Evolutionary conservation across 208 protist genomes (phyloP), one percentile per base, ranked within the genome.

Genomic region (Trypanosoma avium): DNA sequence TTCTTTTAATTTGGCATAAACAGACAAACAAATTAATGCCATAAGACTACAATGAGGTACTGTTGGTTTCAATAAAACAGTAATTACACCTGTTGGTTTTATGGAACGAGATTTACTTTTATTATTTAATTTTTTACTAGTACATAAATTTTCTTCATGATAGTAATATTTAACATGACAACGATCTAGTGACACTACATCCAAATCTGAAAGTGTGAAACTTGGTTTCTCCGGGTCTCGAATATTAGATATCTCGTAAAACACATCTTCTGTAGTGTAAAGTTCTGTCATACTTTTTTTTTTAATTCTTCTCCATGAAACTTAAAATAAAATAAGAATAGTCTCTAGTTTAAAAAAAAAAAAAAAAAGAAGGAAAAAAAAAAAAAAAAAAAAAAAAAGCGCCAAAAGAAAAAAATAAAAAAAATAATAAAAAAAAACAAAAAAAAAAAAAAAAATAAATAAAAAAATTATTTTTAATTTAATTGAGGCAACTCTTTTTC

Each of bases 1-100:
- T 21, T 73, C 70, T 40, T 57, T 49, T 24, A 75, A 27, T 30
- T 52, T 67, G 32, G 62, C 50, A 19, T 63, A 64, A 45, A 75
- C 62, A 43, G 53, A 69, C 8, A 75, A 47, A 24, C 22, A 58
- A 53, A 75, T 75, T 57, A 75, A 15, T 48, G 29, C n/a, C 59
- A 75, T 69, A 32, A 70, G 70, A 60, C 55, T 61, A 55, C 70
- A 75, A 46, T 75, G 70, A 24, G 54, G 61, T 9, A 75, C 61
- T 15, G 70, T 75, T 13, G 70, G 70, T 57, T 70, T 61, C 38
- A 75, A 53, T 0, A 75, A 38, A 7, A 75, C 70, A 15, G 9
- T 54, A 19, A 69, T 52, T 21, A 69, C 42, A 13, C 33, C 70
- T 30, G n/a, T 73, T 47, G 26, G 67, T 52, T 67, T 64, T 63